Percentiles rank a stretch among this genome's conserved stretches.
These are phyloP conservation scores for Fusarium udum DNA, from an alignment of 2,329 filamentous ascomycete species.

Conservation along the genomic window DNA sequence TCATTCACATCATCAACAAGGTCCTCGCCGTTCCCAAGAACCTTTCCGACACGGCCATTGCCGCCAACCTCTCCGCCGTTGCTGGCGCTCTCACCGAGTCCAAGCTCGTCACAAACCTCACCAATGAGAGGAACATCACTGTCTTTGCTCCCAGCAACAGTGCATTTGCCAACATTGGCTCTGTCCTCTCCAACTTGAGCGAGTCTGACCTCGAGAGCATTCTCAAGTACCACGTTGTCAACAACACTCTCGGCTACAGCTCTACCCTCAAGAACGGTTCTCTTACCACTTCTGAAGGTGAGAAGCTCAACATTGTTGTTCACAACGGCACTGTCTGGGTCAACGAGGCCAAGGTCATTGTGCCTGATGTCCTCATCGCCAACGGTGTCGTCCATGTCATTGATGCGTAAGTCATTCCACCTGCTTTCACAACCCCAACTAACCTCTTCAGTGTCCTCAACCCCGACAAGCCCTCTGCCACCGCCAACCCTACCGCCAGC, in stretches of 20 bases:
- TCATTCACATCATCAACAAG: slow-evolving; percentile 60
- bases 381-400: slow-evolving; percentile 69
- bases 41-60: slow-evolving; percentile 45
- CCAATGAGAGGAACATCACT: slow-evolving; percentile 54
- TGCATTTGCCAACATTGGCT: slow-evolving; percentile 66
- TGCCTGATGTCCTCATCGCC: slow-evolving; percentile 58
- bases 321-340: slow-evolving; percentile 50
- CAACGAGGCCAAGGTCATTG: slow-evolving; percentile 56
- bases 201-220: slow-evolving; percentile 58
- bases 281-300: slow-evolving; percentile 39
- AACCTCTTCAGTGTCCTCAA: slow-evolving; percentile 58
- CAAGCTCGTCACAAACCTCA: slow-evolving; percentile 40
- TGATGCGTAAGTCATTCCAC: slow-evolving; percentile 57
- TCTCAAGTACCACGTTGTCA: slow-evolving; percentile 70
- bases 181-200: slow-evolving; percentile 55
- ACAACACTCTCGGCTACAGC: slow-evolving; percentile 55
- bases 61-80: slow-evolving; percentile 33
- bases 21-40: slow-evolving; percentile 51
- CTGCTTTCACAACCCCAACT: not conserved
- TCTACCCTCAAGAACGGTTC: slow-evolving; percentile 40
- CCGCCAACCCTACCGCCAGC: slow-evolving; percentile 47
- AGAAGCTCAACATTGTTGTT: slow-evolving; percentile 55
- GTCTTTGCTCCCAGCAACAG: slow-evolving; percentile 69
- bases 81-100: slow-evolving; percentile 40
- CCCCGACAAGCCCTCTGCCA: slow-evolving; percentile 48